A percentile compares a stretch with the other conserved stretches of the same genome.
Conservation (phyloP, 2,329 filamentous ascomycete species). For the Cercospora zeae-maydis region DNA sequence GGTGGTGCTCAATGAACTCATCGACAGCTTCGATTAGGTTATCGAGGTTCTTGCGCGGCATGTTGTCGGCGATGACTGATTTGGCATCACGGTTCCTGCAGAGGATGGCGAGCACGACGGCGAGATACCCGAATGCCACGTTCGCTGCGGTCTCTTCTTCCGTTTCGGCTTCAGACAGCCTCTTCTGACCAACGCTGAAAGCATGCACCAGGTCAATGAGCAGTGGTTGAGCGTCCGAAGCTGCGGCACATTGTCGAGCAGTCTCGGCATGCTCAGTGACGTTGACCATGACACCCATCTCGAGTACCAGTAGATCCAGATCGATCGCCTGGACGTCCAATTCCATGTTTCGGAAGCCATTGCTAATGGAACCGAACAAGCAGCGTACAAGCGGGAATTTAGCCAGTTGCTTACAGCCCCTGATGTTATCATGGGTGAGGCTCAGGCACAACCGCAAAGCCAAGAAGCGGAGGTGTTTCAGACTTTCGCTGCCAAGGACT, state of each 20-base stretch:
- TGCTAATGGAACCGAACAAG: constrained; percentile 31
- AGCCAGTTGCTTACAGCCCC: constrained; percentile 67
- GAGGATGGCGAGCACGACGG: constrained; percentile 78
- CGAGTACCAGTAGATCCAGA: constrained; percentile 70
- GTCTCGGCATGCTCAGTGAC: constrained; percentile 71
- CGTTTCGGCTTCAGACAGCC: constrained; percentile 57
- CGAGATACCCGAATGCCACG: constrained; percentile 81
- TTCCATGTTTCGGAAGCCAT: constrained; percentile 28
- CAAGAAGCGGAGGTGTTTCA: constrained; percentile 36
- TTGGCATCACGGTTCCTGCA: constrained; percentile 56
- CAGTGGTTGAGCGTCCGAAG: constrained; percentile 11
- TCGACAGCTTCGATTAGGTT: constrained; percentile 56
- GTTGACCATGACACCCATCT: constrained; percentile 82
- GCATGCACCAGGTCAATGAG: constrained; percentile 28
- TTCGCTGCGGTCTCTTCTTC: constrained; percentile 70
- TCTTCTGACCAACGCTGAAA: constrained; percentile 31
- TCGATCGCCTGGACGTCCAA: constrained; percentile 39
- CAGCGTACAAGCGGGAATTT: constrained; percentile 46
- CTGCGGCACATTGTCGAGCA: constrained; percentile 41
- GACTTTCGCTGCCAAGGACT: constrained; percentile 4
- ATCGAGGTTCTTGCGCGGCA: constrained; percentile 49
- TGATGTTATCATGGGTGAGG: constrained; percentile 74
- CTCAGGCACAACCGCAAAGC: constrained; percentile 74
- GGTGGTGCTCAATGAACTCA: constrained; percentile 60
- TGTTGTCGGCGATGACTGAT: constrained; percentile 28